Base-by-base conservation (phyloP, 129 eudicot genomes). In the Lonicera japonica region DNA sequence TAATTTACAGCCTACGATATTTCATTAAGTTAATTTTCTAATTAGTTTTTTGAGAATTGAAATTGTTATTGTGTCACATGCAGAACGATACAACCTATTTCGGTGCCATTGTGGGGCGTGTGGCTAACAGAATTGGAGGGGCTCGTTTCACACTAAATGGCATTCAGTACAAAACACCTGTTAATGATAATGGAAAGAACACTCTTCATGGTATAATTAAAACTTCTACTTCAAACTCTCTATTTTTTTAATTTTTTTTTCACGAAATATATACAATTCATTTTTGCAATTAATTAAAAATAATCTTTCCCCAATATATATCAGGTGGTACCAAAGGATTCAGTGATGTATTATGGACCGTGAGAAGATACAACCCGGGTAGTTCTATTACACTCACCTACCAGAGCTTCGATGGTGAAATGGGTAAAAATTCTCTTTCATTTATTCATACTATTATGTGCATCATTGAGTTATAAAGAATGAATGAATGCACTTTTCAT, bases 191-290 rank as follows among this genome's bases (percentile, higher is more conserved):
- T 50, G 92, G 88, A 25, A 78, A 69, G 6, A 76, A 80, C 74
- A 87, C 84, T 19, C 91, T 87, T 34, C 95, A 87, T 56, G 95
- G 95, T 87, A 52, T 25, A 10, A n/a, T n/a, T n/a, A n/a, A n/a
- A 11, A 40, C 12, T 10, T 2, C 19, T 8, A 46, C 14, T 18
- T 54, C 36, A n/a, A 13, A 22, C 5, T 13, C 22, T 1, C 15
- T 46, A 43, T 36, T 8, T 19, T 20, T 11, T 2, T 14, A 3
- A 43, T 11, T 13, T 50, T 41, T 55, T 15, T 5, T 12, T 19
- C 36, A 65, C 23, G n/a, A n/a, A 16, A 29, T 51, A 43, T 43
- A 12, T 52, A 13, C 6, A 29, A 29, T 29, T 29, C 6, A 8
- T 25, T 38, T 20, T 3, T 62, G 34, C 19, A n/a, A n/a, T 38